Evolutionary conservation across 2,329 filamentous ascomycete species (phyloP).

Genomic region (Alternaria arborescens): DNA sequence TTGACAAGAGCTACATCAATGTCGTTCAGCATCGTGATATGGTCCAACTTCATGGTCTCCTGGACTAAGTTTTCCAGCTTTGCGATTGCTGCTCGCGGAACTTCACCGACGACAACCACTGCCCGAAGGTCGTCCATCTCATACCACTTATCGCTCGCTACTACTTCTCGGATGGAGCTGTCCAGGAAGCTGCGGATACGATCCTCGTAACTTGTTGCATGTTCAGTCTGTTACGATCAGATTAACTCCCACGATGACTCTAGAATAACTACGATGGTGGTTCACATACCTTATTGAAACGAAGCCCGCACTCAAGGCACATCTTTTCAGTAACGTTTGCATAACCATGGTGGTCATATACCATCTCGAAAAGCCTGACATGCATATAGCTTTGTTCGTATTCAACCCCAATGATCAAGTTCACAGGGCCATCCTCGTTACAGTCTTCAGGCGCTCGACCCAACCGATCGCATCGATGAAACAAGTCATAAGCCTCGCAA

Average conservation of each 20-base stretch:
- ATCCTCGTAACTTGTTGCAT: neutral
- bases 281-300: neutral
- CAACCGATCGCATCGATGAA: neutral
- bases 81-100: neutral
- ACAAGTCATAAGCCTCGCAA: neutral
- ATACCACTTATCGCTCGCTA: neutral
- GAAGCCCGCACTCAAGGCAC: neutral
- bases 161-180: neutral
- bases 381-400: neutral
- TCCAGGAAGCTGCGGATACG: neutral
- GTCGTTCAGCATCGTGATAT: neutral
- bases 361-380: neutral
- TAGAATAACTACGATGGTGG: neutral
- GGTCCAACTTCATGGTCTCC: neutral
- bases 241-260: neutral
- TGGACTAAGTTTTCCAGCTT: neutral
- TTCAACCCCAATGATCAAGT: neutral
- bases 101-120: neutral
- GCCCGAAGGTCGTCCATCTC: neutral
- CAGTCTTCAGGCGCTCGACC: neutral
- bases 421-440: neutral
- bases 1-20: neutral
- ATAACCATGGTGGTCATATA: neutral
- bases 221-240: neutral
- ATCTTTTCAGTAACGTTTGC: neutral